Conservation (phyloP, 2,329 filamentous ascomycete genomes). For the Diplodia intermedia region DNA sequence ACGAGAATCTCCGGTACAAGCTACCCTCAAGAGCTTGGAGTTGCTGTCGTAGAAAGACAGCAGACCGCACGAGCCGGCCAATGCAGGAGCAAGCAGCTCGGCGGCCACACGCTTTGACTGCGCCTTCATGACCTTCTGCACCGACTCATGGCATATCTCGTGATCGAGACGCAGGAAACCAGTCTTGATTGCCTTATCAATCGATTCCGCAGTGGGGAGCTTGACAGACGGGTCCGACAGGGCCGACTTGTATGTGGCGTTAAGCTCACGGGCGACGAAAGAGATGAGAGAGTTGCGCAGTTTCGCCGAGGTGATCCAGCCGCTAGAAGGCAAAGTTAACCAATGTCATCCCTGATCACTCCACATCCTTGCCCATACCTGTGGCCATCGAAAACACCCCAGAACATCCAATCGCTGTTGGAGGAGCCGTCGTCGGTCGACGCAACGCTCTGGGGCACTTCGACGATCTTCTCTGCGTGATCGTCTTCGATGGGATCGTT, state of each 20-base stretch:
- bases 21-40: slow-evolving; percentile 87
- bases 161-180: slow-evolving; percentile 89
- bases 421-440: slow-evolving; percentile 61
- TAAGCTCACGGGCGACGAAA: slow-evolving; percentile 91
- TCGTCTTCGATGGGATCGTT: slow-evolving; percentile 99
- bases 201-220: slow-evolving; percentile 77
- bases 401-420: slow-evolving; percentile 97
- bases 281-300: slow-evolving; percentile 89
- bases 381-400: slow-evolving; percentile 98
- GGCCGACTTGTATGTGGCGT: slow-evolving; percentile 84
- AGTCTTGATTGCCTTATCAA: slow-evolving; percentile 90
- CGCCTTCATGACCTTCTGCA: slow-evolving; percentile 86
- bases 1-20: slow-evolving; percentile 94
- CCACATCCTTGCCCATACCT: slow-evolving; percentile 61
- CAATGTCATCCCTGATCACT: slow-evolving; percentile 37
- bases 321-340: slow-evolving; percentile 59
- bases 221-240: slow-evolving; percentile 62
- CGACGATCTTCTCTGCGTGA: slow-evolving; percentile 96
- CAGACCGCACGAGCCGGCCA: slow-evolving; percentile 96
- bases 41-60: slow-evolving; percentile 94
- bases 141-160: slow-evolving; percentile 93
- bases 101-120: slow-evolving; percentile 91
- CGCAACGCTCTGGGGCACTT: slow-evolving; percentile 72
- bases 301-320: slow-evolving; percentile 98
- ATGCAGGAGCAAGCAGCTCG: slow-evolving; percentile 86